These are phyloP conservation scores for Niebla homalea DNA, from an alignment of 495 filamentous ascomycete species.

Conservation along the genomic window DNA sequence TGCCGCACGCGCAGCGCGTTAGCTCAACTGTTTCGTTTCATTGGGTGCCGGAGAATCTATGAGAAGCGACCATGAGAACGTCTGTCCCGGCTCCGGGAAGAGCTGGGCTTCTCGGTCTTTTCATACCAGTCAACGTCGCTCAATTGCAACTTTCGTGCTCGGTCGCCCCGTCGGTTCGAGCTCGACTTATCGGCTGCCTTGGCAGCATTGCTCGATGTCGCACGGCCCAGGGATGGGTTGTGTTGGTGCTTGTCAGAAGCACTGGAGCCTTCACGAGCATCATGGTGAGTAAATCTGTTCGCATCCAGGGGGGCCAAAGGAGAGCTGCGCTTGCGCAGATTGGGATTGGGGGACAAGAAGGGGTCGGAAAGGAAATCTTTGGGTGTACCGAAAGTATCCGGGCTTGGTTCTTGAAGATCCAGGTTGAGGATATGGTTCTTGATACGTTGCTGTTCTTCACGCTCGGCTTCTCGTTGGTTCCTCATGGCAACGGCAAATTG, in stretches of 20 bases:
- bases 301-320: constrained; percentile 3
- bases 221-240: constrained; percentile 16
- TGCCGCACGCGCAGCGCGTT: no score
- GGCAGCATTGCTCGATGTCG: constrained; percentile 9
- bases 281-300: constrained; percentile 16
- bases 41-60: background rate
- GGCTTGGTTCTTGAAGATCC: constrained; percentile 63
- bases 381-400: constrained; percentile 17
- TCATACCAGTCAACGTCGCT: constrained; percentile 94
- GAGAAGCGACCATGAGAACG: background rate
- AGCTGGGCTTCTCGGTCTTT: constrained; percentile 1
- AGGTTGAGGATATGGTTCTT: constrained; percentile 95
- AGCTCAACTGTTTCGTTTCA: no score
- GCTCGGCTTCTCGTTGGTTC: constrained; percentile 83
- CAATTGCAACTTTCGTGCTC: constrained; percentile 80
- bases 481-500: constrained; percentile 93
- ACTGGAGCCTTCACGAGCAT: constrained; percentile 21
- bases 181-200: constrained; percentile 47
- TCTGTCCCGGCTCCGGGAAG: constrained; percentile 8
- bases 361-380: constrained; percentile 25
- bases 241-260: constrained; percentile 13
- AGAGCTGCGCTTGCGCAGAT: constrained; percentile 22
- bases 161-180: constrained; percentile 62
- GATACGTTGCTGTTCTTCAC: constrained; percentile 93
- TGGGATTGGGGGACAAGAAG: constrained; percentile 23